These are phyloP conservation scores for Trametes coccinea DNA, from an alignment of 768 basidiomycete genomes.

Conservation along the genomic window DNA sequence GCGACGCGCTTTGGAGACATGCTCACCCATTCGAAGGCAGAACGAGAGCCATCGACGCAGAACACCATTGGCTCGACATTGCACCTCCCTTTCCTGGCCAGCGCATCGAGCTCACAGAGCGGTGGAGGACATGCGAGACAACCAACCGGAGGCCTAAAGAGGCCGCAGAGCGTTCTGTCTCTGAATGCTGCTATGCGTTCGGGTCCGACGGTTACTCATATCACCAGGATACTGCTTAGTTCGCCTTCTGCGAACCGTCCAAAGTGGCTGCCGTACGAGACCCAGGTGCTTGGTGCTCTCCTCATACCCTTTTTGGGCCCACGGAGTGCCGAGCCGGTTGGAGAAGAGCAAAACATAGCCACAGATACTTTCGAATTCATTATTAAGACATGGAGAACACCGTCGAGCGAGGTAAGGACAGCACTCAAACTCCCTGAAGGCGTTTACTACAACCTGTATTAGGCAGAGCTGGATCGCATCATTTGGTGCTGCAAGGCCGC, in stretches of 20 bases:
- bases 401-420: conserved; percentile 50
- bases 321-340: conserved; percentile 36
- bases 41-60: conserved; percentile 33
- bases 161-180: conserved; percentile 47
- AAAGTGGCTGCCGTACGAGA: conserved; percentile 53
- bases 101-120: conserved; percentile 20
- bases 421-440: background rate
- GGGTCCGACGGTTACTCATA: conserved; percentile 43
- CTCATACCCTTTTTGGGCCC: conserved; percentile 54
- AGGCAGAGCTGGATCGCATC: conserved; percentile 56
- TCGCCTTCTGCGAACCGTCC: conserved; percentile 30
- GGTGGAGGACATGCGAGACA: conserved; percentile 22
- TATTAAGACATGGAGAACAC: conserved; percentile 54
- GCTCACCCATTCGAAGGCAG: conserved; percentile 32
- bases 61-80: conserved; percentile 38
- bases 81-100: conserved; percentile 30
- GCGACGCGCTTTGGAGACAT: conserved; percentile 49
- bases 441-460: background rate
- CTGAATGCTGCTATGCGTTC: conserved; percentile 31
- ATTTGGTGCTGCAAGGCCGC: conserved; percentile 74
- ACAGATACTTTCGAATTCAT: conserved; percentile 63
- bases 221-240: conserved; percentile 40
- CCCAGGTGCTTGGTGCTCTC: conserved; percentile 57
- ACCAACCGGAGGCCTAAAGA: conserved; percentile 40
- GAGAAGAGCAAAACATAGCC: conserved; percentile 56